Base-by-base conservation (phyloP, 805 yeast genomes). In the Groenewaldozyma tartarivorans region DNA sequence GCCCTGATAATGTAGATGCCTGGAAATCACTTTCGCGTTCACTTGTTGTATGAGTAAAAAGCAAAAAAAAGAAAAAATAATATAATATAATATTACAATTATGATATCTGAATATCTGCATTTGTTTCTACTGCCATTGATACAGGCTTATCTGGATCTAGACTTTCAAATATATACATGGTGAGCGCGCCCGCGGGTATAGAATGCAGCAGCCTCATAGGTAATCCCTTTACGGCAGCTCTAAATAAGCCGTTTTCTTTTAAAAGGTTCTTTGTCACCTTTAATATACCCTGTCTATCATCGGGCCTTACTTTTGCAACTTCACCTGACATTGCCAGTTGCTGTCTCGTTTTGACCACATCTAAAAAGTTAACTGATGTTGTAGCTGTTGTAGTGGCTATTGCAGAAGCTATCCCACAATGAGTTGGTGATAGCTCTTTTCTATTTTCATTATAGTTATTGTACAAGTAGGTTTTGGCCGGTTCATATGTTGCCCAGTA, bases 1-100 rank as follows among this genome's bases (percentile, higher is more conserved):
- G 74, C 21, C 94, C 94, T 0, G 64, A 72, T 59, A 69, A 61
- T 42, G 39, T 39, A 2, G 47, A 54, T 1, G 71, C 67, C 1
- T 61, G 65, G 65, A 33, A 21, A 13, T 16, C 37, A 6, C 38
- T 51, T 4, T n/a, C 11, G 13, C 7, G 13, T 24, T 7, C 29
- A 24, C 29, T 9, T 24, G 13, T 24, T 24, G 11, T 9, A 24
- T 24, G 29, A 24, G 7, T 9, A 13, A 24, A 9, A 24, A 24
- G 29, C 7, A 9, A 9, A 9, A 24, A 24, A 24, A 24, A 13
- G 29, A 7, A 24, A 24, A 24, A 7, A 24, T 9, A 24, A 24
- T 9, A 24, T 13, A 24, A 9, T 24, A 7, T 24, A 24, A 9
- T 24, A 24, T 24, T 24, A 24, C 29, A 24, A 20, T 21, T 16